phyloP scores from a whole-genome alignment of 2,329 filamentous ascomycete species.

The Lasiodiplodia theobromae region DNA sequence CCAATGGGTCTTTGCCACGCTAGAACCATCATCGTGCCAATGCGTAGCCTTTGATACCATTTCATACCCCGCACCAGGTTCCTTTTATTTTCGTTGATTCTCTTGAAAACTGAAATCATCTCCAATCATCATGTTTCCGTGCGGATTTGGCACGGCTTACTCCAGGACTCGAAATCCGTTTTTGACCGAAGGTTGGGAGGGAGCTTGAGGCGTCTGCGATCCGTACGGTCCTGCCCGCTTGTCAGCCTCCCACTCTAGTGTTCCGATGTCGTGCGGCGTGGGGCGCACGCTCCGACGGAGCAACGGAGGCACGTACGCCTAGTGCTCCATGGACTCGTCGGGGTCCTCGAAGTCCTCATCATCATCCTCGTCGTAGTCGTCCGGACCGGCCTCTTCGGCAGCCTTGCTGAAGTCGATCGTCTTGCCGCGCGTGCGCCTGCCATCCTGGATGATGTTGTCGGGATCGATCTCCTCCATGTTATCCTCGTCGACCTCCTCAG shows the following conservation, averaged over 20 bases:
- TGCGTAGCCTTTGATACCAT: constrained; percentile 7
- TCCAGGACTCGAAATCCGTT: constrained; percentile 8
- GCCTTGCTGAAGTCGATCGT: constrained; percentile 94
- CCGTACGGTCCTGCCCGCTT: not conserved
- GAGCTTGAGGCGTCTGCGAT: constrained; percentile 7
- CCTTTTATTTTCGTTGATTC: constrained; percentile 17
- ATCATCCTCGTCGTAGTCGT: constrained; percentile 82
- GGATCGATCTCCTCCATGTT: constrained; percentile 91
- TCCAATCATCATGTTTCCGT: constrained; percentile 5
- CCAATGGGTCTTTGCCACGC: constrained; percentile 28
- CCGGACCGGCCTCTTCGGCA: constrained; percentile 77
- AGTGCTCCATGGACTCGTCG: constrained; percentile 75
- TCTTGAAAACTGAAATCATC: not conserved
- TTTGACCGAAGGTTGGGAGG: constrained; percentile 3
- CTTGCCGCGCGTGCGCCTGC: constrained; percentile 87
- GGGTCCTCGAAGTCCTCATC: constrained; percentile 71
- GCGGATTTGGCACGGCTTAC: constrained; percentile 1
- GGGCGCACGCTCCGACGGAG: not conserved
- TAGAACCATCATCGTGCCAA: constrained; percentile 27
- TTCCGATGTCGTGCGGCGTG: not conserved
- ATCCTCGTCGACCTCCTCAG: constrained; percentile 77
- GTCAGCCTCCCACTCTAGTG: constrained; percentile 8
- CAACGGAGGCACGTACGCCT: constrained; percentile 31
- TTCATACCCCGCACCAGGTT: constrained; percentile 25
- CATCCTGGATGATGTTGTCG: constrained; percentile 81